A percentile compares a stretch with the other conserved stretches of the same genome.
Conservation (phyloP, 495 filamentous ascomycete species). For the Neurospora sp. region DNA sequence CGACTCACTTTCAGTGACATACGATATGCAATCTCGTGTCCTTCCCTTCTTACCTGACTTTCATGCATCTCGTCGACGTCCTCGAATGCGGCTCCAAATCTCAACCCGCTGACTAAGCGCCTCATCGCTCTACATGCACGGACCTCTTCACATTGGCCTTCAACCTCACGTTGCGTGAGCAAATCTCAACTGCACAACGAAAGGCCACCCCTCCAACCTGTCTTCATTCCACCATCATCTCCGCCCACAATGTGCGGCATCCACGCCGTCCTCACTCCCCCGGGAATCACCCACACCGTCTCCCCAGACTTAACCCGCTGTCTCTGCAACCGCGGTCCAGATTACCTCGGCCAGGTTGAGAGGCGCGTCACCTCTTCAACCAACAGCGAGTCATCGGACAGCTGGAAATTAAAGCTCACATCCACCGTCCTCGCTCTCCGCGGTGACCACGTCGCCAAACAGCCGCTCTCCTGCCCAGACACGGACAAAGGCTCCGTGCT, state of each 20-base stretch:
- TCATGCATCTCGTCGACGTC: background rate
- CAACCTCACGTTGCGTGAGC: background rate
- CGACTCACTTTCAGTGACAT: background rate
- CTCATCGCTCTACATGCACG: background rate
- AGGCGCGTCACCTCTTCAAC: constrained; percentile 10
- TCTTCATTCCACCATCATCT: background rate
- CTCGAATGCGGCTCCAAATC: background rate
- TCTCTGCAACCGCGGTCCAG: constrained; percentile 39
- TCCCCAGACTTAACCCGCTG: constrained; percentile 22
- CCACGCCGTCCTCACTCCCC: constrained; percentile 26
- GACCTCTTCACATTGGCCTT: background rate
- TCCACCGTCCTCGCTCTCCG: constrained; percentile 84
- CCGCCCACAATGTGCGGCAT: constrained; percentile 38
- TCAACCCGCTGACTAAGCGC: background rate
- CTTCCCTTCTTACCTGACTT: background rate
- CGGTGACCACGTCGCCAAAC: constrained; percentile 57
- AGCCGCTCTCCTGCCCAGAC: constrained; percentile 62
- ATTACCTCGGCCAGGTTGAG: constrained; percentile 36
- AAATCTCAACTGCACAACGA: background rate
- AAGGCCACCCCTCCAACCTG: background rate
- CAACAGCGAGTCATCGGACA: background rate
- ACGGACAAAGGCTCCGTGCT: constrained; percentile 53
- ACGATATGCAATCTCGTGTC: background rate
- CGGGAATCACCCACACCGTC: constrained; percentile 9
- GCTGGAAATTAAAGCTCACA: constrained; percentile 47